Evolutionary conservation across 495 filamentous ascomycete species (phyloP).

Genomic region (Annulohypoxylon nitens): DNA sequence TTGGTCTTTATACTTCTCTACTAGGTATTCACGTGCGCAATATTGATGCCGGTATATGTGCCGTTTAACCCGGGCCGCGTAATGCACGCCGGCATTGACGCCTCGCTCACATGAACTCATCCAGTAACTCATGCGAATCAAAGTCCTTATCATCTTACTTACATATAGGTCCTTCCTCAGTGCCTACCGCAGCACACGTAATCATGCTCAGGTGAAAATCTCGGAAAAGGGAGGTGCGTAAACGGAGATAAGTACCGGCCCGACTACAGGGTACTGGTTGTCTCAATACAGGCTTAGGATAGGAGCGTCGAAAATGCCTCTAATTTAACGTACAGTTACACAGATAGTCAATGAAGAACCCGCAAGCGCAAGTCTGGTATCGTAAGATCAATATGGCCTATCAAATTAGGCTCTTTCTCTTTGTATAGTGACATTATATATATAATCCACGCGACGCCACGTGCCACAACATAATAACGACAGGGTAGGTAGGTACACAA

Average conservation of each 20-base stretch:
- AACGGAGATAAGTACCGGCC: neutral
- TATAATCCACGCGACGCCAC: neutral
- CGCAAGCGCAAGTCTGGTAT: neutral
- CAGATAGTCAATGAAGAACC: neutral
- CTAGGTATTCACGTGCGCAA: neutral
- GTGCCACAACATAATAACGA: neutral
- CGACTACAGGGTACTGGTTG: neutral
- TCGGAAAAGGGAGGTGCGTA: neutral
- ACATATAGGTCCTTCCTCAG: neutral
- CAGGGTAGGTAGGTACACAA: neutral
- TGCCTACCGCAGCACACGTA: neutral
- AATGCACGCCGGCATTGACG: constrained; percentile 3
- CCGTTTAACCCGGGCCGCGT: constrained; percentile 1
- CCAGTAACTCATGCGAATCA: neutral
- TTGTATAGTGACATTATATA: constrained; percentile 1
- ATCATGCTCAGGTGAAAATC: neutral
- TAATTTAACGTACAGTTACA: neutral
- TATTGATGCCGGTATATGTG: neutral
- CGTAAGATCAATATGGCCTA: neutral
- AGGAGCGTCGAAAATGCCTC: neutral
- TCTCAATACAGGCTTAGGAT: neutral
- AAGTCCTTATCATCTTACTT: neutral
- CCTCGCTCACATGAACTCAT: neutral
- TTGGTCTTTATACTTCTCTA: neutral
- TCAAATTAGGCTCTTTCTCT: neutral